phyloP scores from a whole-genome alignment of 2,329 filamentous ascomycete genomes.

The Thyridium curvatum region DNA sequence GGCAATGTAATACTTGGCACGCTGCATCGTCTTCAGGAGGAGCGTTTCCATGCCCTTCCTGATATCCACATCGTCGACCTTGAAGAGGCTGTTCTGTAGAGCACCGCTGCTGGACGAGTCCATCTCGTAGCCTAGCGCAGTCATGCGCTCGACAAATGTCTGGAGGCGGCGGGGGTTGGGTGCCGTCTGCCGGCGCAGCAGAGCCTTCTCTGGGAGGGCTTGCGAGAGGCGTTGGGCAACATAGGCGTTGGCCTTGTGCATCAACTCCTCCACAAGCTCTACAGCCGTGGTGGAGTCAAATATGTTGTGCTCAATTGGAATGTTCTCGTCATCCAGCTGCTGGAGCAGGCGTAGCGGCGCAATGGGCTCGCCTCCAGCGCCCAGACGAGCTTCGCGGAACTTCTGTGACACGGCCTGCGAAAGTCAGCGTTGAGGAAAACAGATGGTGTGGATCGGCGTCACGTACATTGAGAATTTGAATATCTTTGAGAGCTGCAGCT shows the following conservation, averaged over 20 bases:
- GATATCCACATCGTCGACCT: constrained; percentile 79
- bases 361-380: constrained; percentile 70
- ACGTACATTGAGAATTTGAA: constrained; percentile 70
- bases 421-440: constrained; percentile 16
- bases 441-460: no score
- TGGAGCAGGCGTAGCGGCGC: constrained; percentile 84
- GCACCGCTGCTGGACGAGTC: constrained; percentile 85
- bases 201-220: constrained; percentile 82
- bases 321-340: constrained; percentile 95
- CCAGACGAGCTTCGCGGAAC: constrained; percentile 83
- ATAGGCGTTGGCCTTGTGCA: constrained; percentile 85
- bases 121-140: constrained; percentile 80
- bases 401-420: constrained; percentile 70
- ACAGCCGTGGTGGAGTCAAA: constrained; percentile 86
- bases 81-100: constrained; percentile 91
- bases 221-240: constrained; percentile 78
- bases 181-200: constrained; percentile 78
- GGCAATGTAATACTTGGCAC: constrained; percentile 89
- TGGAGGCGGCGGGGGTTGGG: constrained; percentile 85
- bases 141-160: constrained; percentile 91
- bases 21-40: constrained; percentile 89
- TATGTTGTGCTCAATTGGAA: constrained; percentile 92
- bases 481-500: constrained; percentile 64
- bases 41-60: constrained; percentile 98
- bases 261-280: constrained; percentile 90